Percentiles rank a stretch among this genome's conserved stretches.
Conservation (phyloP, 2,329 filamentous ascomycete species). For the Parasarocladium wereldwijsianum region DNA sequence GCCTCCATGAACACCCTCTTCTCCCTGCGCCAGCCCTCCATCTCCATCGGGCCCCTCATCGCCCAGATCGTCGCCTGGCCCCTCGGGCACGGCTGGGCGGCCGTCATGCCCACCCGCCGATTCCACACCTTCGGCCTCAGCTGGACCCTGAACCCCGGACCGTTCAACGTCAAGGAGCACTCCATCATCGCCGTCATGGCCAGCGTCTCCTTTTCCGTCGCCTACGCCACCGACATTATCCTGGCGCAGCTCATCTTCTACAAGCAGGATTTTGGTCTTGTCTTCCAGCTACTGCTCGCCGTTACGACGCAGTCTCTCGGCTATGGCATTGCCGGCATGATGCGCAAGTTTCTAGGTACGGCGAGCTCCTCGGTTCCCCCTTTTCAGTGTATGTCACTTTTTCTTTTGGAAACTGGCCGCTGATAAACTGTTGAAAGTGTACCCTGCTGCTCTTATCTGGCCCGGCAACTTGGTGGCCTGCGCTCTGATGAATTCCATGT, state of each 20-base stretch:
- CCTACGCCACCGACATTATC: slow-evolving; percentile 62
- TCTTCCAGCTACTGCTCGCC: slow-evolving; percentile 51
- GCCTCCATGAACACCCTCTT: slow-evolving; percentile 50
- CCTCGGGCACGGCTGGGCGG: slow-evolving; percentile 46
- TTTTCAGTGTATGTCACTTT: background rate
- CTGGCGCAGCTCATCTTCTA: slow-evolving; percentile 60
- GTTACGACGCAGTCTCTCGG: slow-evolving; percentile 56
- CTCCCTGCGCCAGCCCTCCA: slow-evolving; percentile 46
- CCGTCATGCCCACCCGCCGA: slow-evolving; percentile 31
- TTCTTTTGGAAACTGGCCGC: too few species aligned
- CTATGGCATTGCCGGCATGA: slow-evolving; percentile 54
- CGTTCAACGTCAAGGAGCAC: slow-evolving; percentile 59
- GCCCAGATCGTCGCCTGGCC: slow-evolving; percentile 52
- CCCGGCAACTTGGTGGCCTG: slow-evolving; percentile 52
- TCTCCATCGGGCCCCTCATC: slow-evolving; percentile 44
- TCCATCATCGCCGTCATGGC: slow-evolving; percentile 57
- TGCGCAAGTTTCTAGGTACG: slow-evolving; percentile 47
- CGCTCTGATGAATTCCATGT: slow-evolving; percentile 57
- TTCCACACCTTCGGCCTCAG: slow-evolving; percentile 36
- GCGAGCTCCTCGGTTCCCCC: background rate
- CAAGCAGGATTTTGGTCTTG: slow-evolving; percentile 50
- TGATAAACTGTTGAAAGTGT: slow-evolving; percentile 28
- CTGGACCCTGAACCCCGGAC: slow-evolving; percentile 50
- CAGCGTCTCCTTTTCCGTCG: slow-evolving; percentile 52
- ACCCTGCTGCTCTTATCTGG: slow-evolving; percentile 62